Evolutionary conservation across 768 basidiomycete genomes (phyloP).

Genomic region (Hirschioporus abietinus): DNA sequence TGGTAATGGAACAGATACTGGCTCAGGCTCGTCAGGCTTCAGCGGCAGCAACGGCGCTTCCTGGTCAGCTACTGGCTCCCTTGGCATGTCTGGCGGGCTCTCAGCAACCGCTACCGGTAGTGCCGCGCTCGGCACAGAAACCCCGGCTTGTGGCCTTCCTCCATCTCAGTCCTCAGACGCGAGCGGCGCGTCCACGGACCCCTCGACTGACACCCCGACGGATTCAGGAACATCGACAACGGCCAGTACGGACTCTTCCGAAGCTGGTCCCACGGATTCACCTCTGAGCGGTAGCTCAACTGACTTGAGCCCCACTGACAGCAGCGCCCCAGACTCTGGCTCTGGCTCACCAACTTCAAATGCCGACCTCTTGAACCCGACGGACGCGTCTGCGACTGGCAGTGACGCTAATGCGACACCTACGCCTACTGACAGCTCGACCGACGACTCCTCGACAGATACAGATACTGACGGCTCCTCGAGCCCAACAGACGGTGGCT

Average conservation of each 20-base stretch:
- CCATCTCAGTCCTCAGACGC: not conserved
- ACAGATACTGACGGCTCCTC: not conserved
- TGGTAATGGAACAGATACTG: not conserved
- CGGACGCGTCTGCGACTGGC: no score
- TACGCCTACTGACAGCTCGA: not conserved
- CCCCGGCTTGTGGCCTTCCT: not conserved
- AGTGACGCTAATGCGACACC: not conserved
- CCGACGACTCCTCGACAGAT: not conserved
- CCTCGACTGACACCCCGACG: not conserved
- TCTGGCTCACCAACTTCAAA: not conserved
- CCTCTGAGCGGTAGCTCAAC: not conserved
- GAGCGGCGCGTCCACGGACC: not conserved
- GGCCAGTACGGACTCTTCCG: not conserved
- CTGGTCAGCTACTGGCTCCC: not conserved
- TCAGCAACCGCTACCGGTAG: not conserved
- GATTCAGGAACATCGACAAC: not conserved
- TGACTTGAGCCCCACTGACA: not conserved
- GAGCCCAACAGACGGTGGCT: not conserved
- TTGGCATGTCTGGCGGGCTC: not conserved
- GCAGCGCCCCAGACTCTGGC: not conserved
- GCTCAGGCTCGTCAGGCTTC: not conserved
- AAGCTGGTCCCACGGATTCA: not conserved
- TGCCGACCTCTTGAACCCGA: not conserved
- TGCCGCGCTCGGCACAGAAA: not conserved
- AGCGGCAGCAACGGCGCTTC: not conserved